Conservation (phyloP, 2,329 filamentous ascomycete genomes). For the Hysterium pulicare region DNA sequence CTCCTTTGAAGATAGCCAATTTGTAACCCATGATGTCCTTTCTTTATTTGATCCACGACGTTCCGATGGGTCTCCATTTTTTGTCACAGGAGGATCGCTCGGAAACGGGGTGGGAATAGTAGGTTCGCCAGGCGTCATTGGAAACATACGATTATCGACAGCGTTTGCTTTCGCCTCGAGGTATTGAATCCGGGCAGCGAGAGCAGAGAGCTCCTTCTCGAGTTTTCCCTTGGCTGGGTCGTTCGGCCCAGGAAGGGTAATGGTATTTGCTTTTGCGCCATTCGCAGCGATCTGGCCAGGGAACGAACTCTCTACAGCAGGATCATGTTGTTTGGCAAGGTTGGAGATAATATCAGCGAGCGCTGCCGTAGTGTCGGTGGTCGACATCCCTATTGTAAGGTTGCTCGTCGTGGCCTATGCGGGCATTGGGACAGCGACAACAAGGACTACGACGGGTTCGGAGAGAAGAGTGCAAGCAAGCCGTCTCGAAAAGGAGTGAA, state of each 20-base stretch:
- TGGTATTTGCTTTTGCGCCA: conserved; percentile 50
- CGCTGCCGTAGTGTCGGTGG: conserved; percentile 35
- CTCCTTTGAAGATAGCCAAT: conserved; percentile 54
- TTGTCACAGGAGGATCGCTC: conserved; percentile 50
- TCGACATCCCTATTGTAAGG: conserved; percentile 27
- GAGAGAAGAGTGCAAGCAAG: background rate
- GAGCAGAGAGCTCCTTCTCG: conserved; percentile 76
- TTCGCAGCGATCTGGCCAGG: conserved; percentile 47
- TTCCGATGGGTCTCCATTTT: conserved; percentile 29
- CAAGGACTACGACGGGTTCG: conserved; percentile 11
- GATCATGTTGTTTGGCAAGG: conserved; percentile 48
- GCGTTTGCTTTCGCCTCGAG: conserved; percentile 75
- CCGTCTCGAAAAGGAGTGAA: background rate
- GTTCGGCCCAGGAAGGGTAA: conserved; percentile 74
- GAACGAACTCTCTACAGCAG: conserved; percentile 43
- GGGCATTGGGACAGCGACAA: conserved; percentile 29
- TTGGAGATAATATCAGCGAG: conserved; percentile 45
- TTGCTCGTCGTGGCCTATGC: conserved; percentile 24
- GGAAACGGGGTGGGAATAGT: conserved; percentile 52
- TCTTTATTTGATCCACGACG: conserved; percentile 35
- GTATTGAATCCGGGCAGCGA: conserved; percentile 73
- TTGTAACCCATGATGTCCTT: conserved; percentile 45
- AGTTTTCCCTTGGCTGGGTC: conserved; percentile 72
- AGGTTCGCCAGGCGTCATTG: conserved; percentile 78
- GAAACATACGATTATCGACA: conserved; percentile 54